Percentiles rank a stretch among this genome's conserved stretches.
phyloP scores from a whole-genome alignment of 2,329 filamentous ascomycete genomes.

The Curvularia verruculosa region DNA sequence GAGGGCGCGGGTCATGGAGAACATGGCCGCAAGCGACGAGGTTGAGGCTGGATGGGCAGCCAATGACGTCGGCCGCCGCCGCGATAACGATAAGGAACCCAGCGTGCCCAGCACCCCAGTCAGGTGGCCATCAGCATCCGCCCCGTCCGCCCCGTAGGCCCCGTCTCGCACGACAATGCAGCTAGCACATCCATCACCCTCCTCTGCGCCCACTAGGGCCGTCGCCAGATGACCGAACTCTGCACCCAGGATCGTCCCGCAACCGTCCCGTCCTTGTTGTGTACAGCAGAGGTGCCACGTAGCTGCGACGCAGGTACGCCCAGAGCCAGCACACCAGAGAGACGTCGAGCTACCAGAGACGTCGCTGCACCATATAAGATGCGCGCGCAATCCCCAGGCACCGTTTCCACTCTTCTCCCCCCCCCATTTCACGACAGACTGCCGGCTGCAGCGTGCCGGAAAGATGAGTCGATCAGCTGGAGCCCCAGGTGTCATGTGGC shows the following conservation, averaged over 20 bases:
- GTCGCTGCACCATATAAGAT: conserved; percentile 34
- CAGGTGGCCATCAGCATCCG: conserved; percentile 19
- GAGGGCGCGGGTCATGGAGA: conserved; percentile 10
- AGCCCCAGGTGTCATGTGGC: conserved; percentile 45
- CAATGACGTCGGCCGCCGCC: conserved; percentile 30
- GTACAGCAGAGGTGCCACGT: conserved; percentile 48
- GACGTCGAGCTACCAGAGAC: conserved; percentile 28
- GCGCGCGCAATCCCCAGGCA: conserved; percentile 19
- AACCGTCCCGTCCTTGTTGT: conserved; percentile 43
- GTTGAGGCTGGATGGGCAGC: conserved; percentile 7
- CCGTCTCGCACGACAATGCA: conserved; percentile 28
- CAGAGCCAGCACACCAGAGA: conserved; percentile 35
- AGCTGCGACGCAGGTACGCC: conserved; percentile 44
- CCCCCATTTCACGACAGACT: conserved; percentile 26
- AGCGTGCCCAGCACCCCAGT: conserved; percentile 7
- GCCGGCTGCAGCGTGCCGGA: conserved; percentile 35
- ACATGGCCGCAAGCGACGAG: conserved; percentile 10
- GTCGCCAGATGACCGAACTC: conserved; percentile 31
- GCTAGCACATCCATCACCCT: conserved; percentile 37
- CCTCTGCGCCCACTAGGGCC: conserved; percentile 25
- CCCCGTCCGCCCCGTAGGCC: too few relatives aligned
- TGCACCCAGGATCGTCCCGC: conserved; percentile 47
- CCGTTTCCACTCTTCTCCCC: conserved; percentile 23
- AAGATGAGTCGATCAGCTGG: conserved; percentile 47
- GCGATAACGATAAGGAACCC: conserved; percentile 34